phyloP scores from a whole-genome alignment of 257 asterid genomes.

The Ligustrum vulgare region DNA sequence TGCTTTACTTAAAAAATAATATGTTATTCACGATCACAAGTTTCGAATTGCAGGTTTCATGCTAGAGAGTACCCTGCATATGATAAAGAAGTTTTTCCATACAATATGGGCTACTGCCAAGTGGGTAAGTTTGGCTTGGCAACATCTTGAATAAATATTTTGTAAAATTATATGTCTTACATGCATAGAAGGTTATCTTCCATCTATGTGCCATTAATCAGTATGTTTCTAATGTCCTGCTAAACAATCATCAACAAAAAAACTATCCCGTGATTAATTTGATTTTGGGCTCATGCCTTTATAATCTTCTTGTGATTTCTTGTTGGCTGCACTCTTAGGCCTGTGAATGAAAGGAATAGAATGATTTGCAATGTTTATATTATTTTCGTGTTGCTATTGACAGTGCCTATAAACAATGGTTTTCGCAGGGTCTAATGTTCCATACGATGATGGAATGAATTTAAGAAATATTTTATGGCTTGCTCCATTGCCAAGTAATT shows the following conservation, averaged over 20 bases:
- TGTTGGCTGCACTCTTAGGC: not conserved
- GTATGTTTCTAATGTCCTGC: not conserved
- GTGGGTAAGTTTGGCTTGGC: constrained; percentile 45
- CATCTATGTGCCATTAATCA: not conserved
- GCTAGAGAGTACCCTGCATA: constrained; percentile 92
- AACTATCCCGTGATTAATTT: not conserved
- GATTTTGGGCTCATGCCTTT: not conserved
- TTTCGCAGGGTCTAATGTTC: constrained; percentile 67
- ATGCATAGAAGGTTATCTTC: not conserved
- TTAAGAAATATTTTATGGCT: constrained; percentile 92
- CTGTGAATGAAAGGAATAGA: constrained; percentile 4
- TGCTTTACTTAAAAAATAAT: not conserved
- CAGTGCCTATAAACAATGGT: constrained; percentile 16
- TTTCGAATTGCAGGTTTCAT: constrained; percentile 69
- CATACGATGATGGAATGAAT: constrained; percentile 80
- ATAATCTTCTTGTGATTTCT: not conserved
- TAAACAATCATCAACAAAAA: not conserved
- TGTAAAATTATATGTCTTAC: no score
- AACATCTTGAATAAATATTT: not conserved
- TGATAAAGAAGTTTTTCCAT: constrained; percentile 68
- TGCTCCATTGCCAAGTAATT: constrained; percentile 81
- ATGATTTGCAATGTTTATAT: not conserved
- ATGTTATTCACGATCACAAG: constrained; percentile 12
- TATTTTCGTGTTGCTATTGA: constrained; percentile 15
- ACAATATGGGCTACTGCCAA: constrained; percentile 93